phyloP scores from a whole-genome alignment of 352 stramenopile species.

The Globisporangium sylvaticum region DNA sequence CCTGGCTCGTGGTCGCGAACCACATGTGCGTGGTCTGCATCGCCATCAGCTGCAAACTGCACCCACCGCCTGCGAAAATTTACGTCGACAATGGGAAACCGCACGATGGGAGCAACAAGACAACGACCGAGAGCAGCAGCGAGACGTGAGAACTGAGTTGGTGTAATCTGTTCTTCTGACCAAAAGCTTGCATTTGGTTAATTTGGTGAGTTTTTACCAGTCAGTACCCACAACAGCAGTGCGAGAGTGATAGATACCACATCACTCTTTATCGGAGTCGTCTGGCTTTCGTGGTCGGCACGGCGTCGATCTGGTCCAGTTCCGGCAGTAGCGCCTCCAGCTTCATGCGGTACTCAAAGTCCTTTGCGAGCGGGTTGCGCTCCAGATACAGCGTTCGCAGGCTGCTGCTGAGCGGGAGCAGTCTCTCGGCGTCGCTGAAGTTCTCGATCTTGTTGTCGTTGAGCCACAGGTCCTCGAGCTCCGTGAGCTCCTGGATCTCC shows the following conservation, averaged over 20 bases:
- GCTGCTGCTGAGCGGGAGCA: conserved; percentile 63
- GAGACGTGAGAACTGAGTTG: neutral
- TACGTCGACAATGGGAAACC: conserved; percentile 45
- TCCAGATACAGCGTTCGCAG: conserved; percentile 95
- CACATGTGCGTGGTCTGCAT: conserved; percentile 53
- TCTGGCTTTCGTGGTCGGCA: conserved; percentile 56
- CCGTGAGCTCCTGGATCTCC: conserved; percentile 31
- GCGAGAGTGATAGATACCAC: neutral
- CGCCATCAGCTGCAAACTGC: conserved; percentile 46
- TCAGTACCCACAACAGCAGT: neutral
- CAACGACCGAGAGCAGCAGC: conserved; percentile 12
- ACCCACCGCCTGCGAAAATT: conserved; percentile 46
- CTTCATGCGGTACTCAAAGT: conserved; percentile 95
- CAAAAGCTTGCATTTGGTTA: neutral
- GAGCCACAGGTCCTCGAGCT: conserved; percentile 77
- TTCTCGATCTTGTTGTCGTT: conserved; percentile 64
- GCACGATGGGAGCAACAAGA: conserved; percentile 14
- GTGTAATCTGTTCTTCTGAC: neutral
- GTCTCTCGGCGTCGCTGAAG: conserved; percentile 62
- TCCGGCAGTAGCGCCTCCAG: conserved; percentile 85
- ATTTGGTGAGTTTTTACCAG: neutral
- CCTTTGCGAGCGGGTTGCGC: conserved; percentile 90
- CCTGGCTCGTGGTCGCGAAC: conserved; percentile 58
- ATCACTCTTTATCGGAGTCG: conserved; percentile 17
- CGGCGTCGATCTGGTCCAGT: conserved; percentile 95